These are phyloP conservation scores for Euphrasia arctica DNA, from an alignment of 305 asterid genomes.

Conservation along the genomic window DNA sequence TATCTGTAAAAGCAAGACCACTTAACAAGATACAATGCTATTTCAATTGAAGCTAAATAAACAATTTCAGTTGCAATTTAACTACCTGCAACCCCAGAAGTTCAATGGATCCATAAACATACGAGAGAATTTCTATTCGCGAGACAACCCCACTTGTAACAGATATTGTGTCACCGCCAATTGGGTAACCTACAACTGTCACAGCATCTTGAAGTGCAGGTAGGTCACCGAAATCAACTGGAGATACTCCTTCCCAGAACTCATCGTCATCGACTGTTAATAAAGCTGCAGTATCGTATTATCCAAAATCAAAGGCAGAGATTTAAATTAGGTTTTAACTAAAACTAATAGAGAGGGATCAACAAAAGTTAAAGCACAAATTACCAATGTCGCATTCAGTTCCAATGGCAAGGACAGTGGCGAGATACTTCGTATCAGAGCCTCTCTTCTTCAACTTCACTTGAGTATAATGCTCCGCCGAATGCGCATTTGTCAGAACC, in stretches of 20 bases:
- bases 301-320: too few species aligned
- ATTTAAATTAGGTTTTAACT: too few species aligned
- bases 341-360: too few species aligned
- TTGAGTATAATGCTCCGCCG: too few species aligned
- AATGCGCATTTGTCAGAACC: too few species aligned
- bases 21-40: not conserved
- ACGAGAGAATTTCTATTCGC: conserved; percentile 75
- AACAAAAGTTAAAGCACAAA: too few species aligned
- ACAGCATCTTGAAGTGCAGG: conserved; percentile 84
- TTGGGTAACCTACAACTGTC: conserved; percentile 83
- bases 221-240: conserved; percentile 68
- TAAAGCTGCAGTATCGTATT: too few species aligned
- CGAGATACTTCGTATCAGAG: conserved; percentile 30
- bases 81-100: conserved; percentile 79
- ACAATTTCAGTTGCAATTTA: conserved; percentile 16
- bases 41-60: conserved; percentile 7
- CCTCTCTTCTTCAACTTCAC: too few species aligned
- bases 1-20: conserved; percentile 16
- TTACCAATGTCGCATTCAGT: too few species aligned
- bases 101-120: conserved; percentile 79
- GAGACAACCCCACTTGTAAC: conserved; percentile 88
- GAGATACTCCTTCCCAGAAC: conserved; percentile 50
- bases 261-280: too few species aligned
- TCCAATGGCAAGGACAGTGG: too few species aligned
- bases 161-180: conserved; percentile 80